Evolutionary conservation across 2,329 filamentous ascomycete genomes (phyloP).

Genomic region (Chaetomiaceae sp.): DNA sequence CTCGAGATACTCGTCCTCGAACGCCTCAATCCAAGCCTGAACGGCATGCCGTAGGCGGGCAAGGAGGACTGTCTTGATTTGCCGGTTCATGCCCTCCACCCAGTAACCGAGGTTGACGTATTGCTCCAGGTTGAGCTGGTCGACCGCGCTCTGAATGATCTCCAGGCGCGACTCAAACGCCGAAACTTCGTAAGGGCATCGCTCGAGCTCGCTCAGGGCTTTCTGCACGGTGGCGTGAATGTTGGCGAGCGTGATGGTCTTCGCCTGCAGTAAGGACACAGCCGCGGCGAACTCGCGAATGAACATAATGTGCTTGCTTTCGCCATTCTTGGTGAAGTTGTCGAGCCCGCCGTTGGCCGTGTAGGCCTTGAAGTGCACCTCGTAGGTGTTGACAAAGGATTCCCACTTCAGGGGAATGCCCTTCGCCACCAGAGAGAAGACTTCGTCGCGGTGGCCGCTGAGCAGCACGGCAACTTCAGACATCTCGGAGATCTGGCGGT

Average conservation of each 20-base stretch:
- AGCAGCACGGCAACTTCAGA: slow-evolving; percentile 80
- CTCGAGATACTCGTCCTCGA: slow-evolving; percentile 55
- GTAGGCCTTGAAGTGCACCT: slow-evolving; percentile 71
- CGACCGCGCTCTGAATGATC: slow-evolving; percentile 82
- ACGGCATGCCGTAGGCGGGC: slow-evolving; percentile 81
- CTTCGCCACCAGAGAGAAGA: slow-evolving; percentile 75
- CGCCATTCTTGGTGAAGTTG: slow-evolving; percentile 53
- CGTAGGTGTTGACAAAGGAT: slow-evolving; percentile 94
- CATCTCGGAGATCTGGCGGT: slow-evolving; percentile 78
- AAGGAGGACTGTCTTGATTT: slow-evolving; percentile 74
- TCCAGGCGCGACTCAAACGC: slow-evolving; percentile 77
- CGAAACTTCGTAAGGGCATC: slow-evolving; percentile 74
- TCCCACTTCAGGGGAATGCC: slow-evolving; percentile 93
- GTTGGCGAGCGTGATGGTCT: slow-evolving; percentile 69
- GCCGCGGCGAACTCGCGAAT: slow-evolving; percentile 87
- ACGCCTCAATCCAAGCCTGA: slow-evolving; percentile 78
- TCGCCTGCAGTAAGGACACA: slow-evolving; percentile 80
- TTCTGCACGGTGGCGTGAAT: slow-evolving; percentile 80
- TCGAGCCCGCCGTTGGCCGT: slow-evolving; percentile 55
- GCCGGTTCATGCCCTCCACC: slow-evolving; percentile 80
- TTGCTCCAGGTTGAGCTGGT: slow-evolving; percentile 93
- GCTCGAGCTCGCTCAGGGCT: slow-evolving; percentile 73
- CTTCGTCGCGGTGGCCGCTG: slow-evolving; percentile 86
- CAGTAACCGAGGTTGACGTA: slow-evolving; percentile 89
- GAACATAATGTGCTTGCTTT: slow-evolving; percentile 94